phyloP scores from a whole-genome alignment of 768 basidiomycete species.

The Tylopilus balloui region DNA sequence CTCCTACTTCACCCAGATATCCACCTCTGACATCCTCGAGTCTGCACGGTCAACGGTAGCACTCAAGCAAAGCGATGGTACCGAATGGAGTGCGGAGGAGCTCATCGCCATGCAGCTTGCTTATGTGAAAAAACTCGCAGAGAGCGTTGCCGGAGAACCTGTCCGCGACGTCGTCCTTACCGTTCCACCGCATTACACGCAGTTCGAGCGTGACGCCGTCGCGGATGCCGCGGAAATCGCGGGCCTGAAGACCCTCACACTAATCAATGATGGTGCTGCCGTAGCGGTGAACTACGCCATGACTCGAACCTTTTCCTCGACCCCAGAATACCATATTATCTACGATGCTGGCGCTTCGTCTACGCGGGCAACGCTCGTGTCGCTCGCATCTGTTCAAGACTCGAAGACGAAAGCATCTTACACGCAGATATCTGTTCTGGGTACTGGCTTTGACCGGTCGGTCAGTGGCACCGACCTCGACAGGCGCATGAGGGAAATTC shows the following conservation, averaged over 20 bases:
- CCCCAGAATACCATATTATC: slow-evolving; percentile 80
- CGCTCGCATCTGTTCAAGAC: slow-evolving; percentile 51
- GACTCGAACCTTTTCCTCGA: slow-evolving; percentile 76
- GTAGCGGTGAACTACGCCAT: slow-evolving; percentile 98
- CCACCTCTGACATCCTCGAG: slow-evolving; percentile 47
- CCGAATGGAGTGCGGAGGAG: slow-evolving; percentile 82
- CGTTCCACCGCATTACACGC: slow-evolving; percentile 86
- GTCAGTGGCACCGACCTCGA: slow-evolving; percentile 85
- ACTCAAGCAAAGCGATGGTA: slow-evolving; percentile 55
- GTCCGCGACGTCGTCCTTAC: slow-evolving; percentile 84
- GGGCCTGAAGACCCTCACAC: slow-evolving; percentile 74
- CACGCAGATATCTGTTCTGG: slow-evolving; percentile 74
- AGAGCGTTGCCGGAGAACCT: slow-evolving; percentile 66
- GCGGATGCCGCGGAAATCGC: slow-evolving; percentile 90
- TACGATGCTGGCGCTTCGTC: slow-evolving; percentile 92
- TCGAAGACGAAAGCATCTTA: slow-evolving; percentile 46
- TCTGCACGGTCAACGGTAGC: slow-evolving; percentile 59
- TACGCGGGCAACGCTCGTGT: slow-evolving; percentile 72
- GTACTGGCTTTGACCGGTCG: slow-evolving; percentile 74
- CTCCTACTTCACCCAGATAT: slow-evolving; percentile 56
- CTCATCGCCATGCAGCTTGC: slow-evolving; percentile 91
- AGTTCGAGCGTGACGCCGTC: slow-evolving; percentile 88
- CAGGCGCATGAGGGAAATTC: slow-evolving; percentile 72
- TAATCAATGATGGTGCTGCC: slow-evolving; percentile 91
- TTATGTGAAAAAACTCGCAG: slow-evolving; percentile 86